phyloP scores from a whole-genome alignment of 352 stramenopile genomes.

The Phytopythium chamaehyphon region DNA sequence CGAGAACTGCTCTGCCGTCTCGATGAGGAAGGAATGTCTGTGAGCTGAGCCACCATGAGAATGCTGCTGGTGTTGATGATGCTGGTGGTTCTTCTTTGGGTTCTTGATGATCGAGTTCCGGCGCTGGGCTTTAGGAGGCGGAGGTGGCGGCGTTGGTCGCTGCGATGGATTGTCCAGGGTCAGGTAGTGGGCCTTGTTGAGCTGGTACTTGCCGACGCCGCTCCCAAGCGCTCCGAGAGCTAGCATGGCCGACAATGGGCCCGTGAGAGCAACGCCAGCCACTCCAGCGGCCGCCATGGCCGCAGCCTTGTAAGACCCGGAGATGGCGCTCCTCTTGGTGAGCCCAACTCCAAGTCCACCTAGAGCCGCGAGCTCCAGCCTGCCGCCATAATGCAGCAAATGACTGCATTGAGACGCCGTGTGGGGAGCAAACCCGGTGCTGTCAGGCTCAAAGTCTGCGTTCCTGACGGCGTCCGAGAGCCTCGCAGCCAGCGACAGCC shows the following conservation, averaged over 20 bases:
- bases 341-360: constrained; percentile 48
- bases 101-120: too few relatives aligned
- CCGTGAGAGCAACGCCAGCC: constrained; percentile 46
- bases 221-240: constrained; percentile 46
- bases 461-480: neutral
- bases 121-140: neutral
- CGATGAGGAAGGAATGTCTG: constrained; percentile 42
- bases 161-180: constrained; percentile 23
- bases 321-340: constrained; percentile 50
- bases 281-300: constrained; percentile 45
- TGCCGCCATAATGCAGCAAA: constrained; percentile 37
- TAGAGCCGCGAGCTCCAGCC: constrained; percentile 38
- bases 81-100: neutral
- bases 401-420: constrained; percentile 26
- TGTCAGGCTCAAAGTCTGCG: neutral
- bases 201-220: constrained; percentile 58
- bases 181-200: constrained; percentile 59
- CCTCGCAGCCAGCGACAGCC: too few relatives aligned
- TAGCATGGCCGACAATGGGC: constrained; percentile 46
- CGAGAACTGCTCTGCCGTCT: constrained; percentile 55
- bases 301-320: constrained; percentile 46
- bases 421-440: neutral
- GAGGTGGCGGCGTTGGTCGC: neutral
- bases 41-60: constrained; percentile 3
- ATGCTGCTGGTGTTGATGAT: neutral